These are phyloP conservation scores for Backusella tarrabulga DNA, from an alignment of 192 early-diverging fungal species.

Conservation along the genomic window DNA sequence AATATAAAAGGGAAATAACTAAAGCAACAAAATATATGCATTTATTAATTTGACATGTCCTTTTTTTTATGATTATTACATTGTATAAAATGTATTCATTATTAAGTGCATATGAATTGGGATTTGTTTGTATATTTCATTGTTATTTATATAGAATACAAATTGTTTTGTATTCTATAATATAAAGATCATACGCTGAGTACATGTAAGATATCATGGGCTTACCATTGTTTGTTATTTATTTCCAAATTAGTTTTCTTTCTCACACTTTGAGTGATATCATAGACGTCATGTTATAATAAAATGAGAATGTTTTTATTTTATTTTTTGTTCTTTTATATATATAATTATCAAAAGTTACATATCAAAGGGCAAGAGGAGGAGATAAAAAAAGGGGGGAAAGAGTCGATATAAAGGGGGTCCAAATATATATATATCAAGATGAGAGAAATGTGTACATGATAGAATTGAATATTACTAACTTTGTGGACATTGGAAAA, in stretches of 20 bases:
- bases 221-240: neutral
- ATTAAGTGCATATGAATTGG: neutral
- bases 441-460: neutral
- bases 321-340: neutral
- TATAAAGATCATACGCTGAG: neutral
- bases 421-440: neutral
- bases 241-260: neutral
- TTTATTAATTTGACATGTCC: neutral
- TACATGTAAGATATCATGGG: neutral
- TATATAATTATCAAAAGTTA: neutral
- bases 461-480: too few species aligned
- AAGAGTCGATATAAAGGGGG: too few species aligned
- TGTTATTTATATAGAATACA: neutral
- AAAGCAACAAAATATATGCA: neutral
- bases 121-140: neutral
- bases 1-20: neutral
- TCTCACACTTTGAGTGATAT: neutral
- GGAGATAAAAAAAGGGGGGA: neutral
- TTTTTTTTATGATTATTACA: neutral
- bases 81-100: neutral
- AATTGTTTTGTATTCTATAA: too few species aligned
- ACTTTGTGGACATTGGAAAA: conserved; percentile 24
- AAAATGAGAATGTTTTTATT: neutral
- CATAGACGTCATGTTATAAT: neutral
- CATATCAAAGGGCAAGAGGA: neutral